A percentile compares a stretch with the other conserved stretches of the same genome.
These are phyloP conservation scores for Nannizziopsis arthrosporioides DNA, from an alignment of 2,329 filamentous ascomycete species.

Conservation along the genomic window DNA sequence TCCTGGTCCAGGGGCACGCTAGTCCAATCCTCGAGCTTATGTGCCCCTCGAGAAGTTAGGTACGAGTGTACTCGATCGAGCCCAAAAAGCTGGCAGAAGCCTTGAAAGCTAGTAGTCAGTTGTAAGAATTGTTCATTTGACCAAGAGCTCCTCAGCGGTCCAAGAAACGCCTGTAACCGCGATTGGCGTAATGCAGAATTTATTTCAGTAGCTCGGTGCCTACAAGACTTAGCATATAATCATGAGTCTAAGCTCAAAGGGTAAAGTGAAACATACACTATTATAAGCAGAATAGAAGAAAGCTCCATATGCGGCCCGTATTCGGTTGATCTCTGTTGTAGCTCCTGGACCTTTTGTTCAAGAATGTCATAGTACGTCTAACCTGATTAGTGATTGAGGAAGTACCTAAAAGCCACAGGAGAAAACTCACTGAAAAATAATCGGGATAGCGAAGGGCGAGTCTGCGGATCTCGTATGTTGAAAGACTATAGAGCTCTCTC, in stretches of 20 bases:
- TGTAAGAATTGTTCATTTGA: conserved; percentile 55
- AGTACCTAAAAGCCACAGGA: not conserved
- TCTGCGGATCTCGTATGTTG: conserved; percentile 76
- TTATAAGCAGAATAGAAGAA: conserved; percentile 83
- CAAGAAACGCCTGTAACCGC: conserved; percentile 64
- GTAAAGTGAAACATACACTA: conserved; percentile 48
- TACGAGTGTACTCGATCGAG: conserved; percentile 73
- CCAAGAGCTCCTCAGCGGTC: conserved; percentile 75
- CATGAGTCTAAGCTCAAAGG: not conserved
- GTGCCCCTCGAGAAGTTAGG: conserved; percentile 58
- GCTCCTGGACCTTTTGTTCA: conserved; percentile 66
- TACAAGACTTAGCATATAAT: conserved; percentile 25
- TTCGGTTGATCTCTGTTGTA: conserved; percentile 60
- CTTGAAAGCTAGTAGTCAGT: conserved; percentile 60
- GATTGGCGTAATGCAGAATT: conserved; percentile 58
- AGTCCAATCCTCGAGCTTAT: conserved; percentile 74
- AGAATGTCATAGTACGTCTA: conserved; percentile 77
- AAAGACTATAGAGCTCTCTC: conserved; percentile 73
- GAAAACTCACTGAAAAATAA: conserved; percentile 56
- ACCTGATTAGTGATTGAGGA: conserved; percentile 20
- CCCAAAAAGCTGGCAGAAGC: conserved; percentile 69
- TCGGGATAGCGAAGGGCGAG: conserved; percentile 85
- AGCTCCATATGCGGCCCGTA: conserved; percentile 77
- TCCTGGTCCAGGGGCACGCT: conserved; percentile 63
- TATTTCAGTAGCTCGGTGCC: conserved; percentile 68